phyloP scores from a whole-genome alignment of 2,329 filamentous ascomycete species.

The Aspergillus carbonarius region DNA sequence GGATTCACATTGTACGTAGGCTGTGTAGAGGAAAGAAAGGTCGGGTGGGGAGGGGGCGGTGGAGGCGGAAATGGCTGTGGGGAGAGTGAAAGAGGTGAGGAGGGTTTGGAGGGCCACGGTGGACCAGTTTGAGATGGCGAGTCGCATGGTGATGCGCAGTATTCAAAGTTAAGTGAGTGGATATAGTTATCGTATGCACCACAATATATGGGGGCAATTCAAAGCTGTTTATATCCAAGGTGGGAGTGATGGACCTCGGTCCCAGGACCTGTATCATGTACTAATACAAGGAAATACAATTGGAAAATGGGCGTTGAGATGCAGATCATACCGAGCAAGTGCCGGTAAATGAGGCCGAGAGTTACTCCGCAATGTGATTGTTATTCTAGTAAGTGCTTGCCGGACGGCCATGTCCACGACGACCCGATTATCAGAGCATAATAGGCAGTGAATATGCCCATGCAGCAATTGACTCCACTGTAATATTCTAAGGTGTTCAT shows the following conservation, averaged over 20 bases:
- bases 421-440: no score
- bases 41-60: conserved; percentile 13
- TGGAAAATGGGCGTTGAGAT: no score
- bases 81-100: background rate
- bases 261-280: background rate
- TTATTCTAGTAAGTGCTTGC: no score
- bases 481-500: no score
- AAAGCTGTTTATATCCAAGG: background rate
- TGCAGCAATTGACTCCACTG: no score
- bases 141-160: background rate
- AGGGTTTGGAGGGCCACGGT: background rate
- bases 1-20: conserved; percentile 22
- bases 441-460: no score
- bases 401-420: no score
- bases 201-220: background rate
- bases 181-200: no score
- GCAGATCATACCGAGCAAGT: background rate
- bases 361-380: background rate
- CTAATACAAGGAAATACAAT: background rate
- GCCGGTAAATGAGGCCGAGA: background rate
- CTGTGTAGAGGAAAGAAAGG: conserved; percentile 26
- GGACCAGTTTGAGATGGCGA: background rate
- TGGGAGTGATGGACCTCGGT: background rate
- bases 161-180: no score
- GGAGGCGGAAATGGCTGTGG: background rate